A percentile compares a stretch with the other conserved stretches of the same genome.
These are phyloP conservation scores for Musa troglodytarum DNA, from an alignment of 176 grass and related monocot species.

Conservation along the genomic window DNA sequence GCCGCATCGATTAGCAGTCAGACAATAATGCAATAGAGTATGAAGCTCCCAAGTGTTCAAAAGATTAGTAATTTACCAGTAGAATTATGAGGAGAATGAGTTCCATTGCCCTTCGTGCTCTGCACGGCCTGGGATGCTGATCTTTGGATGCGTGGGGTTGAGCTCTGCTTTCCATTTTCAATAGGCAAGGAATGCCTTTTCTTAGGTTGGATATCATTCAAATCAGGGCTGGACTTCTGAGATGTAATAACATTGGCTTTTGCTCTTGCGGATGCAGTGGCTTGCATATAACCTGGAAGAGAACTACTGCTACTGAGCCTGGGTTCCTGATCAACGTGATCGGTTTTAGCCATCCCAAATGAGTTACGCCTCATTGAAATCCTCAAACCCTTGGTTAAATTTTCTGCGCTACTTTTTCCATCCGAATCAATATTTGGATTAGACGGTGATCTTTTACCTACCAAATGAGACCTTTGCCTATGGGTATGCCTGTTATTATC, in stretches of 20 bases:
- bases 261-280: constrained; percentile 18
- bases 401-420: constrained; percentile 7
- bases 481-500: constrained; percentile 5
- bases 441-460: constrained; percentile 12
- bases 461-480: constrained; percentile 10
- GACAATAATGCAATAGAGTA: background rate
- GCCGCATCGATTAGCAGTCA: background rate
- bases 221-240: constrained; percentile 9
- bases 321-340: constrained; percentile 7
- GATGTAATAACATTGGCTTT: constrained; percentile 8
- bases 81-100: constrained; percentile 12
- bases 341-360: constrained; percentile 2
- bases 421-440: constrained; percentile 16
- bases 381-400: background rate
- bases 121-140: constrained; percentile 11
- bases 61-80: constrained; percentile 8
- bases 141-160: constrained; percentile 16
- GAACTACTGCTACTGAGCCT: constrained; percentile 14
- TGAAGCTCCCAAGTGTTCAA: background rate
- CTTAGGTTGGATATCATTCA: constrained; percentile 10
- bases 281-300: constrained; percentile 23
- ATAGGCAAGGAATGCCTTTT: constrained; percentile 18
- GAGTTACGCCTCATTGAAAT: constrained; percentile 9
- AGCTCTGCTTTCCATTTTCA: constrained; percentile 18
- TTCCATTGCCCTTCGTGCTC: background rate